Percentiles rank a stretch among this genome's conserved stretches.
Evolutionary conservation across 352 stramenopile genomes (phyloP).

Genomic region (Hyaloperonospora arabidopsidis): DNA sequence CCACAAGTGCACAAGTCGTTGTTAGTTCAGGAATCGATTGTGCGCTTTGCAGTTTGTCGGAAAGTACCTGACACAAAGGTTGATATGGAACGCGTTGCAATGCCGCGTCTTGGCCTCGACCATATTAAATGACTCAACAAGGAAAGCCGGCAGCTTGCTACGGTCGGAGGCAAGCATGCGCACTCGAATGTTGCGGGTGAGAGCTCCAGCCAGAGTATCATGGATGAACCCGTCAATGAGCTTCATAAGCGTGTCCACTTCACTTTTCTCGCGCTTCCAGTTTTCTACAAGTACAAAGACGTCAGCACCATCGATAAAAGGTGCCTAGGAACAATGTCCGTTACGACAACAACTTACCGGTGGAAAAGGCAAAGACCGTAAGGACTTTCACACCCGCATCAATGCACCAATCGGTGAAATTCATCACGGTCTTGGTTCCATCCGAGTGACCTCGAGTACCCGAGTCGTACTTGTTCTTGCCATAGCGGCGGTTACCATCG

Average conservation of each 20-base stretch:
- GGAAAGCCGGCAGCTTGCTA: constrained; percentile 51
- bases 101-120: constrained; percentile 84
- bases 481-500: constrained; percentile 94
- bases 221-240: constrained; percentile 93
- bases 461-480: constrained; percentile 73
- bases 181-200: constrained; percentile 88
- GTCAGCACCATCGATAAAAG: constrained; percentile 7
- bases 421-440: constrained; percentile 91
- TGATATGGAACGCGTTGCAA: constrained; percentile 74
- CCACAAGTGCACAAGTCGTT: constrained; percentile 24
- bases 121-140: constrained; percentile 51
- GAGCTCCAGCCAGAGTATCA: constrained; percentile 76
- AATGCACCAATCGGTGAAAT: constrained; percentile 95
- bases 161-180: constrained; percentile 81
- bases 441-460: constrained; percentile 88
- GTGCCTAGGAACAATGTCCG: background rate
- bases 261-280: constrained; percentile 84
- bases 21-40: constrained; percentile 5
- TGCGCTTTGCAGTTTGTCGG: background rate
- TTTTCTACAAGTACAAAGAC: constrained; percentile 76
- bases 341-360: constrained; percentile 37
- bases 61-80: constrained; percentile 67
- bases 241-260: constrained; percentile 89
- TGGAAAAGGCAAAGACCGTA: constrained; percentile 94
- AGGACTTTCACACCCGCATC: constrained; percentile 83